phyloP scores from a whole-genome alignment of 768 basidiomycete species.

The Lactarius vividus region DNA sequence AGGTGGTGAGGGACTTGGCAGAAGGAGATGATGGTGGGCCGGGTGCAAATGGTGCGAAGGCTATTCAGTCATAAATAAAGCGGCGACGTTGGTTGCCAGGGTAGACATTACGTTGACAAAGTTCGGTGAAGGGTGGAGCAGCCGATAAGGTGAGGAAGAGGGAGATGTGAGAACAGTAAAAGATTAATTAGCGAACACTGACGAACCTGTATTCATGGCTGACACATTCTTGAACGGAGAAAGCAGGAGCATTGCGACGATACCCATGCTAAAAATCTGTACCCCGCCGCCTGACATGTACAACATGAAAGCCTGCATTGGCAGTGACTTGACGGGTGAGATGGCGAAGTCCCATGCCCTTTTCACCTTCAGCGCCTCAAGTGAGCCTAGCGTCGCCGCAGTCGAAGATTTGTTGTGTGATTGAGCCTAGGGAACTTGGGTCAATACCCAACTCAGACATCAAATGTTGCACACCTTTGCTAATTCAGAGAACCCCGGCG shows the following conservation, averaged over 20 bases:
- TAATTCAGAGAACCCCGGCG: slow-evolving; percentile 19
- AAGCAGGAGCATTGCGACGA: slow-evolving; percentile 88
- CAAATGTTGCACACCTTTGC: slow-evolving; percentile 18
- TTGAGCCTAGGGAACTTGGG: slow-evolving; percentile 40
- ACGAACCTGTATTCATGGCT: slow-evolving; percentile 73
- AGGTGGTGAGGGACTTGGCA: slow-evolving; percentile 45
- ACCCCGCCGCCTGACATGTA: slow-evolving; percentile 98
- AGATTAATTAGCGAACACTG: neutral
- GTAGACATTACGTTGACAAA: neutral
- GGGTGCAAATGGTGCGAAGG: slow-evolving; percentile 73
- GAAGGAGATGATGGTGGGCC: slow-evolving; percentile 45
- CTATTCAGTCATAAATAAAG: slow-evolving; percentile 36
- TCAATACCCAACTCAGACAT: neutral
- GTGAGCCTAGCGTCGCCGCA: slow-evolving; percentile 45
- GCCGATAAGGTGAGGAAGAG: neutral
- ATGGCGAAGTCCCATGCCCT: slow-evolving; percentile 87
- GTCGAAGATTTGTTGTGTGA: slow-evolving; percentile 36
- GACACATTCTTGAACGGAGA: slow-evolving; percentile 82
- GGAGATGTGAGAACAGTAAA: neutral
- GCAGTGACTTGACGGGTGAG: slow-evolving; percentile 82
- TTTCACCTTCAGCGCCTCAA: slow-evolving; percentile 67
- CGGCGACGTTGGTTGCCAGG: neutral
- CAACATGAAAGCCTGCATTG: slow-evolving; percentile 98
- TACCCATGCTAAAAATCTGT: slow-evolving; percentile 96
- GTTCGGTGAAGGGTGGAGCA: neutral